phyloP scores from a whole-genome alignment of 2,329 filamentous ascomycete genomes.

The Aspergillus aculeatus region DNA sequence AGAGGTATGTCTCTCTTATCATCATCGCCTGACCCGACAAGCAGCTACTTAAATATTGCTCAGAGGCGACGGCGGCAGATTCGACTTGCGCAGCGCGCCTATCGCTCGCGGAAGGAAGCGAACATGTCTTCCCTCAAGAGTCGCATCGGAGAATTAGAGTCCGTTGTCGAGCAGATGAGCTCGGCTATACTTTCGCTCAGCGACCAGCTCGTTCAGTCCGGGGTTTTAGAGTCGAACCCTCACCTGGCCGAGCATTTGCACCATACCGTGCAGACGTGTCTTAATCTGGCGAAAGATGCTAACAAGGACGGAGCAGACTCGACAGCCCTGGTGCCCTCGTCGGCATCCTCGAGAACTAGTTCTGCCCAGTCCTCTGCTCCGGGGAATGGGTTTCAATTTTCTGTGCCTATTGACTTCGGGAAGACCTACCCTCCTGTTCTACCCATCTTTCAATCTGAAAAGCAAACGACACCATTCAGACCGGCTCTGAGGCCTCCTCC shows the following conservation, averaged over 20 bases:
- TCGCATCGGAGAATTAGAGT: constrained; percentile 22
- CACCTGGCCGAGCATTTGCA: constrained; percentile 16
- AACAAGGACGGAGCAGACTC: constrained; percentile 5
- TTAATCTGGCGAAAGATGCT: constrained; percentile 14
- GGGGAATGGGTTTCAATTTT: background rate
- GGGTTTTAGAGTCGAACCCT: constrained; percentile 19
- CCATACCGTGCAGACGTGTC: constrained; percentile 22
- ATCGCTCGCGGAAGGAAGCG: constrained; percentile 28
- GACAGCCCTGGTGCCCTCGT: background rate
- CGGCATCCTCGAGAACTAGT: background rate
- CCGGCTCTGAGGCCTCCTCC: background rate
- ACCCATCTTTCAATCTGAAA: background rate
- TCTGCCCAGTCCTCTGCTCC: background rate
- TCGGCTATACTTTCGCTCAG: constrained; percentile 23
- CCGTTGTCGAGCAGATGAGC: constrained; percentile 24
- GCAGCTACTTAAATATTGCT: background rate
- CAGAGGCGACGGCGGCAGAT: constrained; percentile 28
- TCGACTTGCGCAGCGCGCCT: constrained; percentile 27
- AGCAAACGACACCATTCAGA: background rate
- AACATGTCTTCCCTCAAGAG: constrained; percentile 18
- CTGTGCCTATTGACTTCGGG: background rate
- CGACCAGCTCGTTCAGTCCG: constrained; percentile 23
- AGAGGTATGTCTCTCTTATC: constrained; percentile 14
- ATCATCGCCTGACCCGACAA: background rate
- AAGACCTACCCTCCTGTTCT: background rate